These are phyloP conservation scores for Euptelea pleiosperma DNA, from an alignment of 164 flowering plant species.

Conservation along the genomic window DNA sequence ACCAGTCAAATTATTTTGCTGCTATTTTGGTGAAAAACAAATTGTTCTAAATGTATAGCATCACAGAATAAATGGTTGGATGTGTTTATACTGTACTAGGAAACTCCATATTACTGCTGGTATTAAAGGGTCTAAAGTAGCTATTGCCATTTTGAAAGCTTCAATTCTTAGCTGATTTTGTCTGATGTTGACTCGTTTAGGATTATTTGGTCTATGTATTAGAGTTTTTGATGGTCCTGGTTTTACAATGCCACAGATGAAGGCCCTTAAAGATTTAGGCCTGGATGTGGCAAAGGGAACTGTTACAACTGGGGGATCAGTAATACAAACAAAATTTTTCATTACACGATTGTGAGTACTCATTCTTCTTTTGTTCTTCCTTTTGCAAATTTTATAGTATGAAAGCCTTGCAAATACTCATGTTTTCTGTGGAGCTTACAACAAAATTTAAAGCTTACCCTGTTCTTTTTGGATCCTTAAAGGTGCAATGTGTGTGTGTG, in stretches of 20 bases:
- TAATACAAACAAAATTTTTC: slow-evolving; percentile 64
- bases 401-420: not conserved
- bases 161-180: not conserved
- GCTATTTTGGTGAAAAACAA: no score
- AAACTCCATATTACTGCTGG: no score
- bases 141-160: no score
- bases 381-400: not conserved
- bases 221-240: slow-evolving; percentile 2
- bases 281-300: slow-evolving; percentile 87
- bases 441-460: not conserved
- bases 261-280: slow-evolving; percentile 74
- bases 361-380: not conserved
- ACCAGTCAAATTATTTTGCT: no score
- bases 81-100: no score
- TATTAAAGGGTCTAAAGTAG: no score
- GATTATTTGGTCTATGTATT: slow-evolving; percentile 3
- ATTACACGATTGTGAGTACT: slow-evolving; percentile 63
- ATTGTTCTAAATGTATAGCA: no score
- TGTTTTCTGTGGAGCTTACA: not conserved
- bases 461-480: no score
- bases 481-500: no score
- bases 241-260: slow-evolving; percentile 54
- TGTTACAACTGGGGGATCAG: slow-evolving; percentile 70
- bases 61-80: no score
- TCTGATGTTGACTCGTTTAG: not conserved